These are phyloP conservation scores for Oidiodendron maius DNA, from an alignment of 495 filamentous ascomycete species.

Conservation along the genomic window DNA sequence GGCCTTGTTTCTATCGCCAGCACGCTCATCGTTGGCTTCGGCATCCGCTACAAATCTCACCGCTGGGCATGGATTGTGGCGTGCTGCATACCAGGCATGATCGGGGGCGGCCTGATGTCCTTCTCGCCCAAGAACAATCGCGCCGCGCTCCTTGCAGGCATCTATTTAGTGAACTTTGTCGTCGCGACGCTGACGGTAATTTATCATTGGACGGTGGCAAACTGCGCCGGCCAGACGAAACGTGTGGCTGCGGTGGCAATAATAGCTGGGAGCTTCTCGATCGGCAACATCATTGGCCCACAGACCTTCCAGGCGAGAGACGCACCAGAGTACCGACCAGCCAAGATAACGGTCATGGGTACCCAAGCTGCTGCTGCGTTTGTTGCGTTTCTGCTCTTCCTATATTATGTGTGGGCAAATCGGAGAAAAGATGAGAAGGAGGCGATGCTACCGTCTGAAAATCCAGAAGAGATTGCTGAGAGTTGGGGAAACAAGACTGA, in stretches of 20 bases:
- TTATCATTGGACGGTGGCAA: background rate
- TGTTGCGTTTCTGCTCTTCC: constrained; percentile 31
- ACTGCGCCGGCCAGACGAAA: background rate
- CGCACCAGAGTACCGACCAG: background rate
- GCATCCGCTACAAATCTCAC: background rate
- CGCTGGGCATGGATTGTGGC: constrained; percentile 29
- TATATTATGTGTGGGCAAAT: constrained; percentile 38
- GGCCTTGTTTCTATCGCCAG: constrained; percentile 14
- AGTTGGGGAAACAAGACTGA: constrained; percentile 4
- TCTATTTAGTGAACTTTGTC: background rate
- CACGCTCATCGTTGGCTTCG: constrained; percentile 32
- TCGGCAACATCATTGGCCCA: background rate
- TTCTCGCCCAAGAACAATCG: background rate
- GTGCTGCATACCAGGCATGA: background rate
- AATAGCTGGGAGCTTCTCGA: background rate
- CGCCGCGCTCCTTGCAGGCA: background rate
- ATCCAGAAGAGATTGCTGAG: background rate
- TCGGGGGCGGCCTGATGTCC: background rate
- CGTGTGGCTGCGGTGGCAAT: background rate
- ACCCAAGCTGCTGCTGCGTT: constrained; percentile 11
- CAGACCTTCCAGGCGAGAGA: background rate
- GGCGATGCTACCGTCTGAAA: constrained; percentile 28
- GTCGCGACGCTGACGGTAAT: background rate
- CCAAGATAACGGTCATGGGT: constrained; percentile 32
- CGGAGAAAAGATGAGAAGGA: constrained; percentile 44